These are phyloP conservation scores for Rhododendron williamsianum DNA, from an alignment of 148 eudicot genomes.

Conservation along the genomic window DNA sequence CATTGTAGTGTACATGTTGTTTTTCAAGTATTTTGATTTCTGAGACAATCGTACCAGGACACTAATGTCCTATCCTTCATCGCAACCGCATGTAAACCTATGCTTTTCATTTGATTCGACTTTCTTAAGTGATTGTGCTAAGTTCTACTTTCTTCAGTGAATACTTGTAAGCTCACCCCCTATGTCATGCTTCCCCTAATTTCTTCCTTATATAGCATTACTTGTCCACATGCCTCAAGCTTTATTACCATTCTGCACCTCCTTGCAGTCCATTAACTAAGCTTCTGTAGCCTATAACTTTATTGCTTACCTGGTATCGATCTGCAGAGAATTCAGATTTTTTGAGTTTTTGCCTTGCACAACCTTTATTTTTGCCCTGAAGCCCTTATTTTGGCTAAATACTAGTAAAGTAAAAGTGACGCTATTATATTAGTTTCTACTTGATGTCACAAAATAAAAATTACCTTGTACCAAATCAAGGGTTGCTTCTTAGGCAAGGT, in stretches of 20 bases:
- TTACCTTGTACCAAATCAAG: constrained; percentile 59
- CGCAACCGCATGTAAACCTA: background rate
- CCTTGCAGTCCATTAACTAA: background rate
- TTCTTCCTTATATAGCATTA: background rate
- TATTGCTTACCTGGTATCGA: no score
- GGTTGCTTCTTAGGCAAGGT: constrained; percentile 44
- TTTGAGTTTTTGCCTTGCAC: background rate
- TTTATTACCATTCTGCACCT: background rate
- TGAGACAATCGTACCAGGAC: background rate
- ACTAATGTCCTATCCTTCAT: background rate
- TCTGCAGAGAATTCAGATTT: background rate
- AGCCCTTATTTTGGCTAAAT: background rate
- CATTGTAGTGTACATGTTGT: background rate
- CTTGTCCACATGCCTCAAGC: background rate
- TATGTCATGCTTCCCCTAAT: background rate
- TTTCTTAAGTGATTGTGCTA: background rate
- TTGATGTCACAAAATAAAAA: background rate
- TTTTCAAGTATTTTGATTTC: background rate
- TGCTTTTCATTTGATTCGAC: background rate
- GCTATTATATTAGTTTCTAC: constrained; percentile 36
- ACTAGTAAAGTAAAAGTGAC: background rate
- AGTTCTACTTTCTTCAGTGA: background rate
- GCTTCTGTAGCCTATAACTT: background rate
- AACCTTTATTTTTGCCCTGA: background rate
- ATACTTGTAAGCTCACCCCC: background rate